Base-by-base conservation (phyloP, 805 yeast genomes). In the Metschnikowia reukaufii region DNA sequence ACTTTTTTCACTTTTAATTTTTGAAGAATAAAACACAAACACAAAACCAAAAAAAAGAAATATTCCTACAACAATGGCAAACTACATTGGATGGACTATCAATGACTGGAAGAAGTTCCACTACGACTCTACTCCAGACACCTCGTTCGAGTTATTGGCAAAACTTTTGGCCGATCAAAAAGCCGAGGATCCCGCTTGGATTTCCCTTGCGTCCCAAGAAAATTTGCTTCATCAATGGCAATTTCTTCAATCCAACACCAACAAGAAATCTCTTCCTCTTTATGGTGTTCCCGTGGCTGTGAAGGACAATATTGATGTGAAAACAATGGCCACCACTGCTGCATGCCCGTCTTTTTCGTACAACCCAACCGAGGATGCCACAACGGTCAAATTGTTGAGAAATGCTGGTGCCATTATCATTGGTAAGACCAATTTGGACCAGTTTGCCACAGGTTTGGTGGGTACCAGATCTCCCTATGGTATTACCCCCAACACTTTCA, bases 381-480 rank as follows among this genome's bases (percentile, higher is more conserved):
- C 87, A 15, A 78, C 86, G 5, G 97, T 90, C 12, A 64, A 70
- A 8, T 67, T 83, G n/a, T 74, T 94, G 57, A 81, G 88, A 65
- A 78, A 74, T n/a, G 86, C 88, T 31, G 99, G 99, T 62, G 98
- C 98, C 38, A 87, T 92, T 47, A 79, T 92, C 34, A 74, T 92
- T 39, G 98, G 98, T 49, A 92, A 92, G 66, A 94, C 98, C 45
- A 92, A 92, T 66, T 73, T 92, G 65, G 99, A 92, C 65, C 99
- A 92, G 67, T 92, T 92, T 69, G 98, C 98, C 10, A 94, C 99
- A 2, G 99, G 99, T 32, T 76, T 92, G 48, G 98, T 92, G 1
- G 99, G 99, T 36, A 84, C 89, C 27, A 79, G 99, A 61, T 87
- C 96, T 6, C 98, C 99, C 1, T 92, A 92, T 63, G 99, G 99